A percentile compares a stretch with the other conserved stretches of the same genome.
Evolutionary conservation across 1,284 basidiomycete genomes (phyloP).

Genomic region (Kwoniella shivajii): DNA sequence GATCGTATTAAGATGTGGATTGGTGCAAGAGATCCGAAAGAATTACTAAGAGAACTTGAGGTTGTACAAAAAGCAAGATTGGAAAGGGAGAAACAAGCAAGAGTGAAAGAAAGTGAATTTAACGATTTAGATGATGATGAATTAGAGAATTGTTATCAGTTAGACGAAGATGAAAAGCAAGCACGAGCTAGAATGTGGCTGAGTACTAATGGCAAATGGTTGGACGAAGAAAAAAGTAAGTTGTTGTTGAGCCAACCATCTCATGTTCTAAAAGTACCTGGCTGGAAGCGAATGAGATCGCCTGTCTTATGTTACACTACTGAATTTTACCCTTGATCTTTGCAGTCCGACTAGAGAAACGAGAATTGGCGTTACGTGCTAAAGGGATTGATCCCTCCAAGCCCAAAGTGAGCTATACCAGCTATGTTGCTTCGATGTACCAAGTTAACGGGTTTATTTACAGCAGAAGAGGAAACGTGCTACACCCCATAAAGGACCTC

Average conservation of each 20-base stretch:
- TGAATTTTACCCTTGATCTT: neutral
- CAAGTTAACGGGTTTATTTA: neutral
- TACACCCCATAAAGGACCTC: slow-evolving; percentile 34
- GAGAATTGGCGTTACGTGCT: slow-evolving; percentile 30
- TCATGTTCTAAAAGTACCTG: neutral
- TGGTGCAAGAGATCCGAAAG: slow-evolving; percentile 35
- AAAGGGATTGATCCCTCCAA: slow-evolving; percentile 38
- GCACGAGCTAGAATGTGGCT: slow-evolving; percentile 96
- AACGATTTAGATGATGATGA: slow-evolving; percentile 89
- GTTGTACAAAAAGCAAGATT: slow-evolving; percentile 58
- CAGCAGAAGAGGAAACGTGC: slow-evolving; percentile 31
- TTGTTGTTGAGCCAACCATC: slow-evolving; percentile 19
- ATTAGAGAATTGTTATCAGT: slow-evolving; percentile 74
- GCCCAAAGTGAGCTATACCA: slow-evolving; percentile 24
- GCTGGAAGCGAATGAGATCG: slow-evolving; percentile 20
- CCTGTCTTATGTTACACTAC: neutral
- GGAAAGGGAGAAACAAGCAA: slow-evolving; percentile 37
- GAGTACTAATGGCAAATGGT: slow-evolving; percentile 89
- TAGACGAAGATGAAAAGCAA: slow-evolving; percentile 81
- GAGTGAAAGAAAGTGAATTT: slow-evolving; percentile 54
- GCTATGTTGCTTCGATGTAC: neutral
- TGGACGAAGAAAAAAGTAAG: slow-evolving; percentile 83
- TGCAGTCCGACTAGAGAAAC: slow-evolving; percentile 37
- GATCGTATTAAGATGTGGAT: slow-evolving; percentile 40
- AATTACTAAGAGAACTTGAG: slow-evolving; percentile 52